Base-by-base conservation (phyloP, 2,329 filamentous ascomycete species). In the Emmonsiellopsis sp. region DNA sequence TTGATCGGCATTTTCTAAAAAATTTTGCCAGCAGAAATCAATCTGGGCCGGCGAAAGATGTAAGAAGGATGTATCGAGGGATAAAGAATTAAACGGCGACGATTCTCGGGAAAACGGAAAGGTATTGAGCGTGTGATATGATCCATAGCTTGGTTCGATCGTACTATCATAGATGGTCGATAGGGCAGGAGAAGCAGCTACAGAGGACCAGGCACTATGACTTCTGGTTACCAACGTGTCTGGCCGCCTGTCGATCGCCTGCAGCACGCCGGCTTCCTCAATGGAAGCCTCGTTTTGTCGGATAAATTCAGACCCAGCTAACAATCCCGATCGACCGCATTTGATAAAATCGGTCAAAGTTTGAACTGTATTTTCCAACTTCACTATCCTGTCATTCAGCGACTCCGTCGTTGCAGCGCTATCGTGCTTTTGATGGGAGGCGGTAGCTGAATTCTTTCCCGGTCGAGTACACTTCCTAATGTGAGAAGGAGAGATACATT, bases 1-100 rank as follows among this genome's bases (percentile, higher is more conserved):
- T 0, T 78, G 77, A 61, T 82, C 79, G 14, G 82, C 74, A 27
- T 59, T 57, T 36, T 63, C 60, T 6, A 61, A 49, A 51, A 58
- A 64, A 3, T 52, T 53, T 39, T 57, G 58, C 62, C 62, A 64
- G 40, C 55, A 59, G 45, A 50, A 17, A 40, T 53, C 51, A 14
- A 54, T 53, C 36, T 53, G 57, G 3, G 40, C 31, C 2, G 50
- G 34, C 7, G 49, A 50, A 8, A 55, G 56, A 37, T 57, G 56
- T 14, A 53, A 33, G 3, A 37, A 33, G 2, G 42, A 27, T 21
- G 45, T n/a, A 27, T 54, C 52, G 46, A 54, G n/a, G 11, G 34
- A n/a, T 21, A 39, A 45, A 10, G 39, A 43, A 10, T 43, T 40
- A 3, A 54, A 54, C 2, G 48, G 36, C 39, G 33, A 48, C 31